Conservation (phyloP, 768 basidiomycete species). For the Pholiota molesta region DNA sequence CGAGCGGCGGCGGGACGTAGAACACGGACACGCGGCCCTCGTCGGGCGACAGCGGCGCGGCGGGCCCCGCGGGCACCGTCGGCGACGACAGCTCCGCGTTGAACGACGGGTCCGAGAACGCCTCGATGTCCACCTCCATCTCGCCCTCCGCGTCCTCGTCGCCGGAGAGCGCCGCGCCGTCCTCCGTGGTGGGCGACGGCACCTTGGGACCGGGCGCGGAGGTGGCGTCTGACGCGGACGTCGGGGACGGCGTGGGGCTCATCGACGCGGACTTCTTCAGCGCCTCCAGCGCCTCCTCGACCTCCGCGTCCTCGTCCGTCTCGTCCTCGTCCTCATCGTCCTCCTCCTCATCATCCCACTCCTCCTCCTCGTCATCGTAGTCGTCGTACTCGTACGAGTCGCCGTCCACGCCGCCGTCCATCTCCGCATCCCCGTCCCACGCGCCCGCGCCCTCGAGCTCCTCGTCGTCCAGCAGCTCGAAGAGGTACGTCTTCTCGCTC, state of each 20-base stretch:
- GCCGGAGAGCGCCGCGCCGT: slow-evolving; percentile 7
- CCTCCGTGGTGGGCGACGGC: background rate
- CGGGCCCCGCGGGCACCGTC: slow-evolving; percentile 14
- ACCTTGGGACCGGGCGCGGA: background rate
- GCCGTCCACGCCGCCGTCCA: slow-evolving; percentile 9
- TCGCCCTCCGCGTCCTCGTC: slow-evolving; percentile 35
- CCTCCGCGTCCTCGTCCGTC: slow-evolving; percentile 10
- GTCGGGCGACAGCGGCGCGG: slow-evolving; percentile 7
- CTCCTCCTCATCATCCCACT: slow-evolving; percentile 5
- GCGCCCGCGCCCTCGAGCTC: slow-evolving; percentile 13
- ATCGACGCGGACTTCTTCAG: background rate
- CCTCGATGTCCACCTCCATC: slow-evolving; percentile 36
- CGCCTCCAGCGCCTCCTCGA: background rate
- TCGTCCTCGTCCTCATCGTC: slow-evolving; percentile 22
- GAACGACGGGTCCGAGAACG: slow-evolving; percentile 39
- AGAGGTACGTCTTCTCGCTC: no score
- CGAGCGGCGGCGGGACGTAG: slow-evolving; percentile 26
- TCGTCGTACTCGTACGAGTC: slow-evolving; percentile 21
- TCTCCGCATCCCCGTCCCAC: slow-evolving; percentile 20
- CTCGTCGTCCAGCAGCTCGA: no score
- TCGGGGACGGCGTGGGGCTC: no score
- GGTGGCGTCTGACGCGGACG: no score
- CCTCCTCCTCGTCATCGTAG: slow-evolving; percentile 22
- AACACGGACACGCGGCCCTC: slow-evolving; percentile 25
- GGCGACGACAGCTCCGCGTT: slow-evolving; percentile 39